phyloP scores from a whole-genome alignment of 2,329 filamentous ascomycete genomes.

The Aspergillus sp. region DNA sequence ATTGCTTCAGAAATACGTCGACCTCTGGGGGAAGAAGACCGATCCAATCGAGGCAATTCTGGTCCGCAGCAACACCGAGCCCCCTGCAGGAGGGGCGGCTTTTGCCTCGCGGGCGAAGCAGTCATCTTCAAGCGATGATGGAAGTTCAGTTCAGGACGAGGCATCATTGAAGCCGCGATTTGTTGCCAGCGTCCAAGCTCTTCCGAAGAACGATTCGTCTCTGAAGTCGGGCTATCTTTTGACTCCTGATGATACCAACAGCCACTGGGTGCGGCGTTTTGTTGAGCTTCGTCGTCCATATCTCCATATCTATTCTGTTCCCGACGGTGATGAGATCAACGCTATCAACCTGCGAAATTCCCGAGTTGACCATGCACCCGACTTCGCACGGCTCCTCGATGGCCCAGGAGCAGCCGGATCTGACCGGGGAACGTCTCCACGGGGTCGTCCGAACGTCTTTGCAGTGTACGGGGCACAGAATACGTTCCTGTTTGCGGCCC shows the following conservation, averaged over 20 bases:
- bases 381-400: slow-evolving; percentile 76
- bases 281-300: slow-evolving; percentile 91
- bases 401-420: slow-evolving; percentile 41
- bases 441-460: slow-evolving; percentile 72
- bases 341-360: slow-evolving; percentile 87
- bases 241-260: slow-evolving; percentile 73
- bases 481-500: slow-evolving; percentile 89
- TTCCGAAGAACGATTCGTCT: slow-evolving; percentile 77
- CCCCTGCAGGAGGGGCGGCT: slow-evolving; percentile 40
- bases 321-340: slow-evolving; percentile 85
- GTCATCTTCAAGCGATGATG: slow-evolving; percentile 26
- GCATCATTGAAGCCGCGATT: slow-evolving; percentile 61
- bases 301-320: slow-evolving; percentile 81
- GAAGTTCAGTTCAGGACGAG: slow-evolving; percentile 32
- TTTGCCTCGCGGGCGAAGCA: slow-evolving; percentile 28
- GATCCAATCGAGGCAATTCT: slow-evolving; percentile 47
- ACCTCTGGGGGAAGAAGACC: slow-evolving; percentile 45
- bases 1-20: slow-evolving; percentile 45
- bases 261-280: slow-evolving; percentile 87
- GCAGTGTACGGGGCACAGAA: slow-evolving; percentile 93
- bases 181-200: slow-evolving; percentile 72
- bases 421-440: slow-evolving; percentile 39
- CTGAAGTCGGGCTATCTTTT: slow-evolving; percentile 87
- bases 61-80: slow-evolving; percentile 47
- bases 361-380: slow-evolving; percentile 87